Conservation (phyloP, 2,329 filamentous ascomycete genomes). For the Chaetomium olivaceum region DNA sequence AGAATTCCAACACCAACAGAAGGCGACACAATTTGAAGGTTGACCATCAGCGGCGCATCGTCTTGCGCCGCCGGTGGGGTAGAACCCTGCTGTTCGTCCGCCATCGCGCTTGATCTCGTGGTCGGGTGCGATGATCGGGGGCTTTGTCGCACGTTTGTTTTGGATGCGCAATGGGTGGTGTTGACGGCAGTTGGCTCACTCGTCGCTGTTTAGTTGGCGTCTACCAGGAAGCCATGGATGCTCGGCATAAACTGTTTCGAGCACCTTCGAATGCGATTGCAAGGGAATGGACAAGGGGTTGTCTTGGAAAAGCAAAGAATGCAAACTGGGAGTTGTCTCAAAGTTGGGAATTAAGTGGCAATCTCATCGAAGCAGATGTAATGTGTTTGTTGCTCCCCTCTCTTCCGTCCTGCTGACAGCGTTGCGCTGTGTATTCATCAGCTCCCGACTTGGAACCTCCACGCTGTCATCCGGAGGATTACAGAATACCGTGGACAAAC, state of each 20-base stretch:
- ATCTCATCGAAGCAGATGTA: not conserved
- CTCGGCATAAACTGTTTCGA: constrained; percentile 11
- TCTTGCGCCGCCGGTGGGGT: constrained; percentile 13
- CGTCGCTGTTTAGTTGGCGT: constrained; percentile 3
- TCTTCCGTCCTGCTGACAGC: constrained; percentile 1
- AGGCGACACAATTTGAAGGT: constrained; percentile 60
- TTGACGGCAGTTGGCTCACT: constrained; percentile 4
- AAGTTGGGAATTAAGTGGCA: not conserved
- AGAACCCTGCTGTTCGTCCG: constrained; percentile 24
- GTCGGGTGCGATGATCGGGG: not conserved
- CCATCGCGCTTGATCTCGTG: constrained; percentile 24
- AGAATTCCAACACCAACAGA: constrained; percentile 56
- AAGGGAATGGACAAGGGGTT: not conserved
- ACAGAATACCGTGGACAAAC: not conserved
- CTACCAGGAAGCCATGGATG: constrained; percentile 18
- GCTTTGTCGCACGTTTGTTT: not conserved
- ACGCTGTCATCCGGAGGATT: constrained; percentile 31
- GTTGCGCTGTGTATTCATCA: not conserved
- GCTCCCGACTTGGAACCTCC: constrained; percentile 28
- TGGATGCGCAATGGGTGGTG: not conserved
- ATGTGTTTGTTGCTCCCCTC: not conserved
- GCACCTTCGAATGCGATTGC: not conserved
- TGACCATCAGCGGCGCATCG: constrained; percentile 45
- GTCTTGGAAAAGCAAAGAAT: not conserved
- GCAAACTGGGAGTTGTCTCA: not conserved